phyloP scores from a whole-genome alignment of 768 basidiomycete genomes.

The Obba rivulosa region DNA sequence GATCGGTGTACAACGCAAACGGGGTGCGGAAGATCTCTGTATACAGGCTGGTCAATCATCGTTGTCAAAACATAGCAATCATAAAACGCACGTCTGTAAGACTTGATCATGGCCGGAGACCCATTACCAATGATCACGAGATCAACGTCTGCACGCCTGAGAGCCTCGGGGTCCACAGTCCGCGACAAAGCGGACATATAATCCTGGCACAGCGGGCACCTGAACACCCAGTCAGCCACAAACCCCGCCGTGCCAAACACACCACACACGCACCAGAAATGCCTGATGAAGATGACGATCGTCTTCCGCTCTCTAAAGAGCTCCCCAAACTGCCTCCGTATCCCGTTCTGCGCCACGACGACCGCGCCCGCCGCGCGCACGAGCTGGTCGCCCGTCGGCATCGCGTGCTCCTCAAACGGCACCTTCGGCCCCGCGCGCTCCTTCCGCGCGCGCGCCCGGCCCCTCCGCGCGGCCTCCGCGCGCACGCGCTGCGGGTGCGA shows the following conservation, averaged over 20 bases:
- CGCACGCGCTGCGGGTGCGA: conserved; percentile 10
- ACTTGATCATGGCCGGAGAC: conserved; percentile 66
- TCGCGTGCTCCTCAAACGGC: conserved; percentile 37
- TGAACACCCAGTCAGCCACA: conserved; percentile 12
- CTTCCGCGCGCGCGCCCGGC: background rate
- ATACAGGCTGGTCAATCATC: background rate
- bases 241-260: no score
- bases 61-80: no score
- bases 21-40: conserved; percentile 65
- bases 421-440: background rate
- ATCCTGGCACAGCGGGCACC: conserved; percentile 83
- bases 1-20: conserved; percentile 78
- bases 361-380: conserved; percentile 53
- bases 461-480: background rate
- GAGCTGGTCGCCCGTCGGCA: conserved; percentile 54
- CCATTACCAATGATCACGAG: conserved; percentile 79
- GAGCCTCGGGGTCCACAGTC: conserved; percentile 40
- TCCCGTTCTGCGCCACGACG: conserved; percentile 64
- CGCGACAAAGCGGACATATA: conserved; percentile 69
- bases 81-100: conserved; percentile 53
- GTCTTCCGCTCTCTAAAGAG: conserved; percentile 55
- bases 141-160: conserved; percentile 46
- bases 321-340: conserved; percentile 61
- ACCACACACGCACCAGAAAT: conserved; percentile 75
- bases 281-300: conserved; percentile 80